Evolutionary conservation across 129 eudicot genomes (phyloP).

Genomic region (Deinandra increscens): DNA sequence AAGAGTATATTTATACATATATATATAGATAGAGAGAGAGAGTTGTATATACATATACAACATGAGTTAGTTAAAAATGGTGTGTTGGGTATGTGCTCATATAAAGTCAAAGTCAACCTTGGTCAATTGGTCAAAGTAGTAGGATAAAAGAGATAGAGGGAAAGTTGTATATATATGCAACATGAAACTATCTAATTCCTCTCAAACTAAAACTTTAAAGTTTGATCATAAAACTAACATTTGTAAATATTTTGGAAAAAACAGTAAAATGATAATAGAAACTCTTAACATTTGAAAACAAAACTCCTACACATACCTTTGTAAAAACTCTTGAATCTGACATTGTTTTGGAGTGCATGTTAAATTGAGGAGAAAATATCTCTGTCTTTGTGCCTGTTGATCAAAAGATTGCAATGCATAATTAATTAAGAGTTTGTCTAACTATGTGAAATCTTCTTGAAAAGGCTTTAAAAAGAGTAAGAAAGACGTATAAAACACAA

Average conservation of each 20-base stretch:
- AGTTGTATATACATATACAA: no score
- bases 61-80: background rate
- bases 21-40: no score
- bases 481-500: background rate
- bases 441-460: background rate
- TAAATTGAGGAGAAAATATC: conserved; percentile 15
- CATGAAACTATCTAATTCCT: background rate
- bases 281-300: background rate
- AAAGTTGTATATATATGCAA: no score
- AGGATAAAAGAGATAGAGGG: no score
- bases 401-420: conserved; percentile 4
- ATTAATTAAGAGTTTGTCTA: background rate
- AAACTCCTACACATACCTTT: conserved; percentile 24
- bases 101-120: background rate
- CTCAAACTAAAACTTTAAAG: background rate
- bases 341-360: conserved; percentile 7
- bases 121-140: background rate
- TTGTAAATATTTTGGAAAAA: background rate
- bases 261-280: background rate
- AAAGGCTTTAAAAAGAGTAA: conserved; percentile 9
- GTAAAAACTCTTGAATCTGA: background rate
- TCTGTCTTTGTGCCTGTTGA: conserved; percentile 23
- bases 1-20: background rate
- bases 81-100: background rate
- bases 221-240: background rate